Percentiles rank a stretch among this genome's conserved stretches.
Conservation (phyloP, 1,284 basidiomycete species). For the Leccinum pachyderme region DNA sequence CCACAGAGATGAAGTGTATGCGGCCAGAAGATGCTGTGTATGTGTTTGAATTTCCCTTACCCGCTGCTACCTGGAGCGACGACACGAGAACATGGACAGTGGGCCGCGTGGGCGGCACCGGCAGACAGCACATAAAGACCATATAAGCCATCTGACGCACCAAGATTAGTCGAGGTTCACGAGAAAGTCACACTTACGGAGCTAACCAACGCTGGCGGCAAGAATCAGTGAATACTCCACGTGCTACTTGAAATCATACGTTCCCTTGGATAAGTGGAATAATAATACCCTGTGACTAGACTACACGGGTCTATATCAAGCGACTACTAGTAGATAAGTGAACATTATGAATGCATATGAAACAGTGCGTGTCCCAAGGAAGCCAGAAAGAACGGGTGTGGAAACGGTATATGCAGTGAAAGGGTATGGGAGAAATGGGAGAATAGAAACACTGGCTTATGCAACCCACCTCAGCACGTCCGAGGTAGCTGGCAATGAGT, state of each 20-base stretch:
- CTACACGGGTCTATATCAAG: slow-evolving; percentile 20
- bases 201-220: neutral
- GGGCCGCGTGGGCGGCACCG: neutral
- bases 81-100: neutral
- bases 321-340: slow-evolving; percentile 19
- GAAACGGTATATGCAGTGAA: slow-evolving; percentile 17
- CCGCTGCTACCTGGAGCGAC: neutral
- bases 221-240: slow-evolving; percentile 5
- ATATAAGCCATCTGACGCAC: slow-evolving; percentile 2
- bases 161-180: neutral
- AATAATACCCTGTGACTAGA: slow-evolving; percentile 3
- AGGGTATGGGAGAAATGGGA: slow-evolving; percentile 24
- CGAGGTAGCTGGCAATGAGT: neutral
- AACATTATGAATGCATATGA: slow-evolving; percentile 15
- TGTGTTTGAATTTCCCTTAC: neutral
- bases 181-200: neutral
- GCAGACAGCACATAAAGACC: neutral
- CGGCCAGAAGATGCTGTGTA: neutral
- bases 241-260: neutral
- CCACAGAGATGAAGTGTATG: neutral
- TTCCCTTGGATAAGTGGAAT: neutral
- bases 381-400: slow-evolving; percentile 7
- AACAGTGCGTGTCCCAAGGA: slow-evolving; percentile 10
- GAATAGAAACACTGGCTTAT: slow-evolving; percentile 2
- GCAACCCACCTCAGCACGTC: slow-evolving; percentile 18